phyloP scores from a whole-genome alignment of 1,139 yeast genomes.

The Hanseniaspora gamundiae region DNA sequence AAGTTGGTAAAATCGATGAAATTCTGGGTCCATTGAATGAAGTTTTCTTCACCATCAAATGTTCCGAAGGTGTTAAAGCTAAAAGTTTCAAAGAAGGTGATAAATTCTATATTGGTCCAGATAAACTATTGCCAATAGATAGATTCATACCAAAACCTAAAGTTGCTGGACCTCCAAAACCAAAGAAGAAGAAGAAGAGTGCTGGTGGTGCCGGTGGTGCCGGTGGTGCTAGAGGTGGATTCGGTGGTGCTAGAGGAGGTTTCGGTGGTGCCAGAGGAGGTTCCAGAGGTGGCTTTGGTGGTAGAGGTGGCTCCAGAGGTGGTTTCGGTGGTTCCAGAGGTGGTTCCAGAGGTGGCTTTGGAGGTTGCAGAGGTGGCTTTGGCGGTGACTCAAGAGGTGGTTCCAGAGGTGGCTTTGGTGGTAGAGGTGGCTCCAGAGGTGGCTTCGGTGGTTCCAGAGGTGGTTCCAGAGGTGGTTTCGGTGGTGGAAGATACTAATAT shows the following conservation, averaged over 20 bases:
- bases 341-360: slow-evolving; percentile 27
- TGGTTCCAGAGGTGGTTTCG: slow-evolving; percentile 18
- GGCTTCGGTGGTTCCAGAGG: slow-evolving; percentile 15
- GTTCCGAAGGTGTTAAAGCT: slow-evolving; percentile 93
- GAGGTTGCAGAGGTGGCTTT: slow-evolving; percentile 30
- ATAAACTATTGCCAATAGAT: slow-evolving; percentile 88
- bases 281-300: slow-evolving; percentile 31
- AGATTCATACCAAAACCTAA: slow-evolving; percentile 92
- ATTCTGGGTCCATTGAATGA: slow-evolving; percentile 95
- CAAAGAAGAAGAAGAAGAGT: slow-evolving; percentile 54
- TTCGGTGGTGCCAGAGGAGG: slow-evolving; percentile 40
- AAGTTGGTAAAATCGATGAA: slow-evolving; percentile 96
- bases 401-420: slow-evolving; percentile 17
- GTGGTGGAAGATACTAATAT: slow-evolving; percentile 11
- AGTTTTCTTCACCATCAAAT: slow-evolving; percentile 91
- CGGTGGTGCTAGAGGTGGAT: slow-evolving; percentile 36
- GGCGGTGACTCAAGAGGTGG: slow-evolving; percentile 14
- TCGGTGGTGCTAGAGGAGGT: slow-evolving; percentile 35
- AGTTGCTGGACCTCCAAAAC: slow-evolving; percentile 66
- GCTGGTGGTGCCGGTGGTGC: slow-evolving; percentile 36
- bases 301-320: slow-evolving; percentile 39
- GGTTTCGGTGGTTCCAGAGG: slow-evolving; percentile 32
- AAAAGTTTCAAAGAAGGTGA: slow-evolving; percentile 89
- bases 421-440: slow-evolving; percentile 17
- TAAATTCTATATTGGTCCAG: slow-evolving; percentile 90